Percentiles rank a stretch among this genome's conserved stretches.
These are phyloP conservation scores for Acanthamoeba royreba DNA, from an alignment of 208 protist species.

Conservation along the genomic window DNA sequence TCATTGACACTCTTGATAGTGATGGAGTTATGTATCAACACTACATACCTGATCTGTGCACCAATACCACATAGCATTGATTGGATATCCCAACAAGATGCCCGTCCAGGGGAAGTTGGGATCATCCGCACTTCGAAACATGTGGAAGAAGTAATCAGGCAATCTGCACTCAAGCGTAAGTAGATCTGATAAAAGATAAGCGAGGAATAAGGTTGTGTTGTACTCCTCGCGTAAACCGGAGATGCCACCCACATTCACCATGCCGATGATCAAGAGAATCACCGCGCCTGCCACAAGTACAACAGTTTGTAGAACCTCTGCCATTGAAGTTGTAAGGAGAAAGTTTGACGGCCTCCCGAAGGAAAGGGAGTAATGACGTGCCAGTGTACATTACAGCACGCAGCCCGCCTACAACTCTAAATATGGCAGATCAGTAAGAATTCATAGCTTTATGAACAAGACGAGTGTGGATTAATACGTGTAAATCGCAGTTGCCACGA, in stretches of 20 bases:
- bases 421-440: not conserved
- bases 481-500: not conserved
- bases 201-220: not conserved
- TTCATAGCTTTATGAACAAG: not conserved
- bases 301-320: constrained; percentile 62
- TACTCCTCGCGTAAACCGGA: not conserved
- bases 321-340: not conserved
- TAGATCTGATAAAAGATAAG: not conserved
- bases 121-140: constrained; percentile 40
- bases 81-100: constrained; percentile 38
- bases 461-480: not conserved
- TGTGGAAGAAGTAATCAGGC: constrained; percentile 48
- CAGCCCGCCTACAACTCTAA: constrained; percentile 57
- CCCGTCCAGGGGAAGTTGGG: constrained; percentile 59
- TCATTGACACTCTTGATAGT: not conserved
- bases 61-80: constrained; percentile 63
- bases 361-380: not conserved
- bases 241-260: constrained; percentile 58
- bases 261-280: constrained; percentile 32
- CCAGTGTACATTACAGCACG: constrained; percentile 63
- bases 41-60: constrained; percentile 59
- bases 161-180: not conserved
- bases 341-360: not conserved
- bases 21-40: not conserved
- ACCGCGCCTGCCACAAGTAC: constrained; percentile 51